phyloP scores from a whole-genome alignment of 1,284 basidiomycete genomes.

The Pisolithus thermaeus region DNA sequence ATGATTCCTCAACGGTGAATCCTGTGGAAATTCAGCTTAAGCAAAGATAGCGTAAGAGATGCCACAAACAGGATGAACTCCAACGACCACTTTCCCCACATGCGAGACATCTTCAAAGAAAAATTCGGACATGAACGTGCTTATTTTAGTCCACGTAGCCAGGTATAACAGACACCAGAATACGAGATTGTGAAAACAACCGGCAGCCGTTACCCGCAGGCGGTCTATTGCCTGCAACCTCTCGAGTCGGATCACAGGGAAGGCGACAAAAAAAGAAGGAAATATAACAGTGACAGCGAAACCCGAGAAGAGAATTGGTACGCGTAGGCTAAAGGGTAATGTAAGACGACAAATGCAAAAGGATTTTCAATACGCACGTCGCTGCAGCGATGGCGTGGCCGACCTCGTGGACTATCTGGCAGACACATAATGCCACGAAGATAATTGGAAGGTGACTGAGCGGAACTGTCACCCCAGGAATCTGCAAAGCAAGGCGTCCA shows the following conservation, averaged over 20 bases:
- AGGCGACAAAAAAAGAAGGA: slow-evolving; percentile 66
- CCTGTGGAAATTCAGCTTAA: slow-evolving; percentile 31
- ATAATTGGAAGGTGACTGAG: slow-evolving; percentile 57
- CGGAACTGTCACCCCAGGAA: slow-evolving; percentile 72
- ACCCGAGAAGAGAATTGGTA: slow-evolving; percentile 56
- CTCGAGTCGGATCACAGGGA: slow-evolving; percentile 40
- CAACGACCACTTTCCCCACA: slow-evolving; percentile 46
- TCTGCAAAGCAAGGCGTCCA: slow-evolving; percentile 35
- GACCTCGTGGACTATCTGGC: slow-evolving; percentile 62
- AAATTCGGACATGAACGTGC: slow-evolving; percentile 27
- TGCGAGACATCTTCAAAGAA: slow-evolving; percentile 46
- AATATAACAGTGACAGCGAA: slow-evolving; percentile 49
- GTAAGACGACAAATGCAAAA: slow-evolving; percentile 4
- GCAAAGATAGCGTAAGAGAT: not conserved
- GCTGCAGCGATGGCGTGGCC: slow-evolving; percentile 68
- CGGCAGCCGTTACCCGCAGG: slow-evolving; percentile 55
- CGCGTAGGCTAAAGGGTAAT: slow-evolving; percentile 20
- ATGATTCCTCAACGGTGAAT: slow-evolving; percentile 49
- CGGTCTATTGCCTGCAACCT: slow-evolving; percentile 37
- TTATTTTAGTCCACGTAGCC: slow-evolving; percentile 26
- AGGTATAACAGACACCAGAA: slow-evolving; percentile 38
- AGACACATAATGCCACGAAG: slow-evolving; percentile 49
- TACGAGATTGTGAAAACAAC: slow-evolving; percentile 65
- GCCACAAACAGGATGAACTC: slow-evolving; percentile 41
- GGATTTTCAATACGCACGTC: slow-evolving; percentile 38